Evolutionary conservation across 202 grass and related monocot species (phyloP), one percentile per base, ranked within the genome.

Genomic region (Cymbopogon flexuosus): DNA sequence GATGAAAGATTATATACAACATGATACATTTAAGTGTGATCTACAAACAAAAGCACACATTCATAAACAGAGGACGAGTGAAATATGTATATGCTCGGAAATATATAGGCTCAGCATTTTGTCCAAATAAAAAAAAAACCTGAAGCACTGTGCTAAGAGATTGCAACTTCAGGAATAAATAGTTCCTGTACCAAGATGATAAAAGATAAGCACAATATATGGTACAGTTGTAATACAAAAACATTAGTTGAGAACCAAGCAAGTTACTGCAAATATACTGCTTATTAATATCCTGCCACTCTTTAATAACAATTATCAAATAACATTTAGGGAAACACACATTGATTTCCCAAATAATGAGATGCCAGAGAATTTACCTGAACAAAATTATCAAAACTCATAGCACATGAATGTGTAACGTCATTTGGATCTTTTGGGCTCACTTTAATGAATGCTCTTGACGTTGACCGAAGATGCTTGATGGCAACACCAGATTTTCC

Each of bases 311-410:
- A 10, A 22, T 35, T 58, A 62, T 60, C 12, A 3, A 22, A 24
- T 10, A 56, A 73, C 21, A 58, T 62, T 45, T 51, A 82, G 40
- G 22, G 6, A 56, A 42, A 57, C 8, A 40, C 6, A 37, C 10
- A 49, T 41, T 54, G 52, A 35, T 41, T 65, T 74, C 69, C 33
- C 40, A 65, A 81, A 78, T 8, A 63, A 65, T 22, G 16, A 40
- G 24, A 72, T 37, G 37, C 49, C 82, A 68, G 35, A 81, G 65
- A 71, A 35, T 41, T 85, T 95, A 99, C 96, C 90, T 90, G 88
- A 89, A 99, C 84, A 64, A 99, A 93, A 83, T 95, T 95, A 87
- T 99, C 96, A 47, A 87, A 95, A 52, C 84, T 88, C 88, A 99
- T 87, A 81, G 96, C 96, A 79, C 92, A 99, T 27, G 92, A 91